Conservation (phyloP, 2,329 filamentous ascomycete species). For the Hypoxylon sp. region DNA sequence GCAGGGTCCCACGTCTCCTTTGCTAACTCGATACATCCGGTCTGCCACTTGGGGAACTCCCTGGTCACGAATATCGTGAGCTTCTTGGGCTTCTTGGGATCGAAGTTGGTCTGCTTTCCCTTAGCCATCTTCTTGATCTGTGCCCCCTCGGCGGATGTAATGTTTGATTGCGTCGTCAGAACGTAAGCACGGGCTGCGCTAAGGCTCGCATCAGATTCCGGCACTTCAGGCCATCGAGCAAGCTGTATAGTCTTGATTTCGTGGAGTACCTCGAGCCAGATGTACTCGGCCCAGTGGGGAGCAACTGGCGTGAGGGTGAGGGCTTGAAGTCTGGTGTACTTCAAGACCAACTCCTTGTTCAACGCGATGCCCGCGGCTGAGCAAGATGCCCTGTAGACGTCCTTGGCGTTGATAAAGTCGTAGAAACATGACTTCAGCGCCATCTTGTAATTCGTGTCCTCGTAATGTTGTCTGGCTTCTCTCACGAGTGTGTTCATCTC, state of each 20-base stretch:
- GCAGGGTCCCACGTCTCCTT: constrained; percentile 59
- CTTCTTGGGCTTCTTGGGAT: constrained; percentile 91
- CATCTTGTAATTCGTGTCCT: constrained; percentile 81
- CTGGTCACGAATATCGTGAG: constrained; percentile 84
- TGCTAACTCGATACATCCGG: constrained; percentile 84
- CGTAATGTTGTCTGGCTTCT: constrained; percentile 81
- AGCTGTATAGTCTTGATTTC: constrained; percentile 80
- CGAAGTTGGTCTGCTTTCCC: constrained; percentile 84
- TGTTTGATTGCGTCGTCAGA: constrained; percentile 73
- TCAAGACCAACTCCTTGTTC: constrained; percentile 80
- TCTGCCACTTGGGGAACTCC: constrained; percentile 88
- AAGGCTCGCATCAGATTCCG: constrained; percentile 70
- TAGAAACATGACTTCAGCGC: constrained; percentile 89
- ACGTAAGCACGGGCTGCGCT: constrained; percentile 86
- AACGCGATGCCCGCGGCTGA: constrained; percentile 81
- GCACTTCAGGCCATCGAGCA: constrained; percentile 76
- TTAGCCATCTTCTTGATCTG: constrained; percentile 91
- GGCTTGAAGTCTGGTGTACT: constrained; percentile 87
- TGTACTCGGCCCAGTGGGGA: constrained; percentile 92
- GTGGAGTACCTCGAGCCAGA: constrained; percentile 90
- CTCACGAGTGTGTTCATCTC: constrained; percentile 86
- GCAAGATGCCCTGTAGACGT: constrained; percentile 88
- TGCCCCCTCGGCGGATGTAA: constrained; percentile 83
- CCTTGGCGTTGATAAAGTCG: constrained; percentile 86
- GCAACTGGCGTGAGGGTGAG: constrained; percentile 84